Conservation (phyloP, 495 filamentous ascomycete genomes). For the Elaphomyces granulatus region DNA sequence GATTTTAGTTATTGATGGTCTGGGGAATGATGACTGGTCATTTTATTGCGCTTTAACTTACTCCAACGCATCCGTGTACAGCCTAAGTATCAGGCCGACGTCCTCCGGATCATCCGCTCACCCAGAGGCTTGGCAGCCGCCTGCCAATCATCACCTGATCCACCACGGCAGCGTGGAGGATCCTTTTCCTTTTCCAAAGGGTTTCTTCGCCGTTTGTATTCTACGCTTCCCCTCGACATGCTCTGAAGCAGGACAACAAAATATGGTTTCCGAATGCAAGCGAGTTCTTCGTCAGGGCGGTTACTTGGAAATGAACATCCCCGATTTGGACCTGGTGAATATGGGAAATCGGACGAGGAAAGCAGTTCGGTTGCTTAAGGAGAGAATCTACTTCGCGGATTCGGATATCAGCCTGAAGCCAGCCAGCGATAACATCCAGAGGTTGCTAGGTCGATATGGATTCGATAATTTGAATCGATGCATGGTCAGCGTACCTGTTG, state of each 20-base stretch:
- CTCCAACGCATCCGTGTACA: slow-evolving; percentile 72
- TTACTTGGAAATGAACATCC: slow-evolving; percentile 71
- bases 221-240: slow-evolving; percentile 73
- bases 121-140: slow-evolving; percentile 40
- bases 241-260: slow-evolving; percentile 58
- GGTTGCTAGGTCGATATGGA: slow-evolving; percentile 58
- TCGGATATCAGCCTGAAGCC: slow-evolving; percentile 54
- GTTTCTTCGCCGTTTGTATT: slow-evolving; percentile 74
- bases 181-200: slow-evolving; percentile 74
- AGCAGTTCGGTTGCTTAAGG: slow-evolving; percentile 64
- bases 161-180: slow-evolving; percentile 50
- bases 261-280: slow-evolving; percentile 75
- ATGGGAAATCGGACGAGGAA: slow-evolving; percentile 66
- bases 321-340: slow-evolving; percentile 78
- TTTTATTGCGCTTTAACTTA: slow-evolving; percentile 94
- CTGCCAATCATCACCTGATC: slow-evolving; percentile 75
- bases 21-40: slow-evolving; percentile 91
- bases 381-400: slow-evolving; percentile 50
- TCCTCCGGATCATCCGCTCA: slow-evolving; percentile 19
- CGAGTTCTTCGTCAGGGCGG: slow-evolving; percentile 83
- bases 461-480: slow-evolving; percentile 79
- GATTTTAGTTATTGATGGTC: slow-evolving; percentile 81
- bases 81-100: slow-evolving; percentile 30
- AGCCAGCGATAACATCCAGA: slow-evolving; percentile 63
- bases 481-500: slow-evolving; percentile 78